Evolutionary conservation across 208 protist genomes (phyloP).

Genomic region (Novymonas esmeraldas): DNA sequence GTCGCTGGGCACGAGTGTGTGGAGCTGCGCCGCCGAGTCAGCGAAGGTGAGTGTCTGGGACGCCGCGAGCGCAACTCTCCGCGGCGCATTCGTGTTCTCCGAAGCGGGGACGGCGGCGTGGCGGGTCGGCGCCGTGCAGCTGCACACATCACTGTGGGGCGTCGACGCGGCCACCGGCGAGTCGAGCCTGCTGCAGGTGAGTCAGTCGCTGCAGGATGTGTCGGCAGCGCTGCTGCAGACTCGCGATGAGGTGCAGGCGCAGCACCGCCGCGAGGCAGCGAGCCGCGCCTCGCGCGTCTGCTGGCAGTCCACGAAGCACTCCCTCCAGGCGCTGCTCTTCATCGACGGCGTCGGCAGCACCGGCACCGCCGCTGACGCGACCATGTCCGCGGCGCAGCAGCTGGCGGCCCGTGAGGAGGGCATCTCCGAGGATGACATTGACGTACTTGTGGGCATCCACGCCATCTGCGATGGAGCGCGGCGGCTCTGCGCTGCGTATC

Average conservation of each 20-base stretch:
- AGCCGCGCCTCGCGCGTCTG: slow-evolving; percentile 4
- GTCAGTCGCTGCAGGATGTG: slow-evolving; percentile 6
- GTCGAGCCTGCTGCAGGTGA: slow-evolving; percentile 16
- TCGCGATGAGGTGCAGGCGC: not conserved
- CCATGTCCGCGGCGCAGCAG: not conserved
- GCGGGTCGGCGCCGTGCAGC: slow-evolving; percentile 4
- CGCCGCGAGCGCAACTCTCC: slow-evolving; percentile 22
- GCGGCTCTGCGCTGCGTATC: slow-evolving; percentile 9
- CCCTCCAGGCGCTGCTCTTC: not conserved
- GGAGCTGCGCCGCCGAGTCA: slow-evolving; percentile 48
- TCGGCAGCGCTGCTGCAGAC: not conserved
- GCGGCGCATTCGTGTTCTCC: slow-evolving; percentile 59
- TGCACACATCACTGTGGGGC: slow-evolving; percentile 48
- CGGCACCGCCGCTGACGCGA: not conserved
- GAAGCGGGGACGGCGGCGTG: slow-evolving; percentile 22
- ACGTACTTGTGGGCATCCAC: not conserved
- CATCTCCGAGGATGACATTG: not conserved
- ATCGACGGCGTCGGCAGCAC: not conserved
- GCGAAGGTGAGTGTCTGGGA: slow-evolving; percentile 59
- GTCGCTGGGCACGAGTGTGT: slow-evolving; percentile 49
- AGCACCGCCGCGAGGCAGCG: not conserved
- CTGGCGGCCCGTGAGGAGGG: not conserved
- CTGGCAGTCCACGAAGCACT: slow-evolving; percentile 1
- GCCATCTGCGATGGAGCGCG: not conserved
- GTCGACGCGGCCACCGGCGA: slow-evolving; percentile 29